Evolutionary conservation across 495 filamentous ascomycete species (phyloP).

Genomic region (Astrothelium macrocarpum): DNA sequence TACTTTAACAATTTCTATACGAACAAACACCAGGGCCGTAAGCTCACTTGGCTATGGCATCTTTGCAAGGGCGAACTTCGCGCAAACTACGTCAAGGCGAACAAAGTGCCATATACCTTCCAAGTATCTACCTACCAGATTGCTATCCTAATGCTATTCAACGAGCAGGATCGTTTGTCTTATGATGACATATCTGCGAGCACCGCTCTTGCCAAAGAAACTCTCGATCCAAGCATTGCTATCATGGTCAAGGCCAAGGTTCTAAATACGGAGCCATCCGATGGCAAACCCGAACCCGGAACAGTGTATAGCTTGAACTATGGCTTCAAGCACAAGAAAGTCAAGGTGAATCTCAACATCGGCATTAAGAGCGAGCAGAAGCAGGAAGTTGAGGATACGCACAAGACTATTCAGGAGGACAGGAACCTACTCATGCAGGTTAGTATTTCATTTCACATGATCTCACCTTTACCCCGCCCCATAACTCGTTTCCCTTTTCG

Average conservation of each 20-base stretch:
- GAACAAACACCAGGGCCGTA: conserved; percentile 90
- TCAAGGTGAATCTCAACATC: conserved; percentile 92
- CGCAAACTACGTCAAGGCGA: conserved; percentile 78
- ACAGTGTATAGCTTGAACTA: conserved; percentile 75
- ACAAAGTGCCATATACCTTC: conserved; percentile 91
- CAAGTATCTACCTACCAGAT: conserved; percentile 96
- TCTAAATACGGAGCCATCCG: conserved; percentile 56
- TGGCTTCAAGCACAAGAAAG: conserved; percentile 95
- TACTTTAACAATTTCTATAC: conserved; percentile 86
- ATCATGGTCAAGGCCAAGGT: conserved; percentile 90
- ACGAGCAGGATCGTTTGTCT: conserved; percentile 71
- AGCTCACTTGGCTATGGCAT: conserved; percentile 97
- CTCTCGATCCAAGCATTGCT: conserved; percentile 71
- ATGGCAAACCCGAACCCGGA: conserved; percentile 63
- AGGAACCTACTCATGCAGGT: conserved; percentile 94
- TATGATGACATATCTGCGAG: conserved; percentile 79
- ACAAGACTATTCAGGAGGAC: conserved; percentile 99
- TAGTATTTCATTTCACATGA: conserved; percentile 32
- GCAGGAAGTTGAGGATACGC: conserved; percentile 89
- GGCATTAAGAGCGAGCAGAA: conserved; percentile 90
- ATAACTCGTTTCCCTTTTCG: conserved; percentile 4
- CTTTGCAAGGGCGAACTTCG: conserved; percentile 95
- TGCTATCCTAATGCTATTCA: conserved; percentile 94
- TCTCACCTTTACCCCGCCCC: not conserved
- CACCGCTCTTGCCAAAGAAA: conserved; percentile 68